phyloP scores from a whole-genome alignment of 106 monocot species.

The Allium sativum region DNA sequence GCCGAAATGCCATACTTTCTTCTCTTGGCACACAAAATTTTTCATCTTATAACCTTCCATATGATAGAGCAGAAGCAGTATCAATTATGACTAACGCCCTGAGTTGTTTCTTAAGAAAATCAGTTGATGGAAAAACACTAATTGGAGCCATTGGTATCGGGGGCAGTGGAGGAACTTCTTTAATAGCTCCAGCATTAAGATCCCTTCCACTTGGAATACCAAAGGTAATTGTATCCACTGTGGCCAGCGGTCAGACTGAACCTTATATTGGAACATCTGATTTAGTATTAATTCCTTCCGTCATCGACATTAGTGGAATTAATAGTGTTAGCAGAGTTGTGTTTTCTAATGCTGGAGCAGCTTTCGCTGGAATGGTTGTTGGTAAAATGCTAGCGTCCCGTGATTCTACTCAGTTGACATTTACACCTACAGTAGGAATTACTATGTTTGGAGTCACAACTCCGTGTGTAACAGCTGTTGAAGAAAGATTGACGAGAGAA shows the following conservation, averaged over 20 bases:
- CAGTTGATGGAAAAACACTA: slow-evolving; percentile 30
- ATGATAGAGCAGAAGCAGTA: slow-evolving; percentile 73
- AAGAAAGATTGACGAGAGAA: slow-evolving; percentile 47
- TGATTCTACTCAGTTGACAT: slow-evolving; percentile 12
- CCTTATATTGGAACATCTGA: slow-evolving; percentile 79
- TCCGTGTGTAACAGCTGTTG: slow-evolving; percentile 56
- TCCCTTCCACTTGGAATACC: slow-evolving; percentile 75
- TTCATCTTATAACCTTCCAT: slow-evolving; percentile 37
- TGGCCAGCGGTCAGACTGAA: slow-evolving; percentile 81
- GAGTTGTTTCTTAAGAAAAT: slow-evolving; percentile 32
- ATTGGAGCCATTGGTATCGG: slow-evolving; percentile 69
- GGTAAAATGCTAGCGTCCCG: slow-evolving; percentile 25
- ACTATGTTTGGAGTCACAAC: slow-evolving; percentile 99
- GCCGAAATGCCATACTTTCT: slow-evolving; percentile 51
- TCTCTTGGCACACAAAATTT: slow-evolving; percentile 13
- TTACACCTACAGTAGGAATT: slow-evolving; percentile 63
- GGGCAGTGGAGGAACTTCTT: slow-evolving; percentile 80
- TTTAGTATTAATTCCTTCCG: slow-evolving; percentile 62
- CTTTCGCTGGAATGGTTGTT: slow-evolving; percentile 69
- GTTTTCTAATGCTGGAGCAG: slow-evolving; percentile 71
- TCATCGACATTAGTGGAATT: slow-evolving; percentile 80
- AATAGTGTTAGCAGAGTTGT: slow-evolving; percentile 64
- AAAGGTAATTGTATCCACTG: slow-evolving; percentile 86
- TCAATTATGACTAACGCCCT: slow-evolving; percentile 60
- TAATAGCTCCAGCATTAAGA: slow-evolving; percentile 74